phyloP scores from a whole-genome alignment of 129 eudicot species.

The carrot (Daucus carota) region DNA sequence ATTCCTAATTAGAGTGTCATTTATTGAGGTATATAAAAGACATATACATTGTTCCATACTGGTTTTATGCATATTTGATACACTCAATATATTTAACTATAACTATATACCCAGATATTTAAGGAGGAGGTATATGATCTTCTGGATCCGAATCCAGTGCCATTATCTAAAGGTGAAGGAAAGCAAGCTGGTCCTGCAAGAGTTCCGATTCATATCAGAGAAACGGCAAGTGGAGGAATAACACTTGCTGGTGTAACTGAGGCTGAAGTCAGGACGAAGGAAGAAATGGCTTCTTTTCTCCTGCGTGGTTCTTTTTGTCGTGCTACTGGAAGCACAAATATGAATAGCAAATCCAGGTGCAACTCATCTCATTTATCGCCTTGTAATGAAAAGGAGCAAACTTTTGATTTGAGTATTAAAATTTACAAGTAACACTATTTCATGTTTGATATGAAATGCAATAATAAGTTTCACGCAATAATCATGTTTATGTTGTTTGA shows the following conservation, averaged over 20 bases:
- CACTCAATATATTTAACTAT: not conserved
- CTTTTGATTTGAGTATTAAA: not conserved
- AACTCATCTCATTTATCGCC: not conserved
- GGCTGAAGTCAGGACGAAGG: constrained; percentile 79
- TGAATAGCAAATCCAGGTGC: constrained; percentile 95
- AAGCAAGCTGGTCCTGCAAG: constrained; percentile 57
- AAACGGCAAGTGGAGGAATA: constrained; percentile 80
- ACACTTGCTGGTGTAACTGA: constrained; percentile 96
- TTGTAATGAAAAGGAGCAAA: not conserved
- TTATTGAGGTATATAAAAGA: constrained; percentile 66
- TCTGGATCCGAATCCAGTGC: constrained; percentile 41
- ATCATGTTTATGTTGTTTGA: not conserved
- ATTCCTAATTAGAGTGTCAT: constrained; percentile 76
- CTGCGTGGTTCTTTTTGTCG: constrained; percentile 77
- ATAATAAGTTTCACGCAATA: not conserved
- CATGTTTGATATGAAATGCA: not conserved
- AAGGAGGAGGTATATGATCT: constrained; percentile 94
- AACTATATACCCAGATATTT: constrained; percentile 47
- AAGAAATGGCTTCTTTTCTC: constrained; percentile 84
- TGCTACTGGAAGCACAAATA: constrained; percentile 97
- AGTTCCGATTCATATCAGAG: constrained; percentile 88
- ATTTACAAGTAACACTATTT: not conserved
- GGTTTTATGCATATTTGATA: not conserved
- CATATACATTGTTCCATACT: not conserved
- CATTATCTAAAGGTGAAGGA: constrained; percentile 34